These are phyloP conservation scores for Eurotiales sp. DNA, from an alignment of 2,329 filamentous ascomycete genomes.

Conservation along the genomic window DNA sequence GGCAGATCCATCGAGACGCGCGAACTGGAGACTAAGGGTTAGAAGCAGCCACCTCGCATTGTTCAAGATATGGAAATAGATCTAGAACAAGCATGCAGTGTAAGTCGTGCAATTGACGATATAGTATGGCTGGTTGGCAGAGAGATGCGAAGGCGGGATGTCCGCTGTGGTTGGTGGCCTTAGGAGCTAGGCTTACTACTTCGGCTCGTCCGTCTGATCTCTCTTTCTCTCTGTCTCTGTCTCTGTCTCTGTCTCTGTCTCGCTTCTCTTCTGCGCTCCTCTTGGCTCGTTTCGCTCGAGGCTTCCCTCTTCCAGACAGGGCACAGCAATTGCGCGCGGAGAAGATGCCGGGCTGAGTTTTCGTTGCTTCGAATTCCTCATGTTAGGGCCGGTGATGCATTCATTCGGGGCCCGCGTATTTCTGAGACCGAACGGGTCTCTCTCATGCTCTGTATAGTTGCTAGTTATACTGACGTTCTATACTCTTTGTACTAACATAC, in stretches of 20 bases:
- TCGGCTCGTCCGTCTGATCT: background rate
- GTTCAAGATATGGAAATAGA: too few species aligned
- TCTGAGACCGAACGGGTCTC: conserved; percentile 30
- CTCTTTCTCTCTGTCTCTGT: background rate
- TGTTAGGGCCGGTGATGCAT: background rate
- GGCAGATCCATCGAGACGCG: background rate
- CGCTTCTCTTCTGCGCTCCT: background rate
- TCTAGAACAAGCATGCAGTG: too few species aligned
- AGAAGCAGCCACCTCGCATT: too few species aligned
- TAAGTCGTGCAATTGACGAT: too few species aligned
- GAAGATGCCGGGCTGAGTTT: background rate
- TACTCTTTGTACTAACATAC: too few species aligned
- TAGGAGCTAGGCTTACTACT: conserved; percentile 9
- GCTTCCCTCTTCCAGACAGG: background rate
- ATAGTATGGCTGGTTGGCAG: too few species aligned
- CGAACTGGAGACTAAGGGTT: background rate
- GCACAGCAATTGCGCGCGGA: too few species aligned
- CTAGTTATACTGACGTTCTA: too few species aligned
- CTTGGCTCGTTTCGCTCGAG: too few species aligned
- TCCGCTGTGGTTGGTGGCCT: too few species aligned
- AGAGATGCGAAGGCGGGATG: too few species aligned
- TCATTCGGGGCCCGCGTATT: conserved; percentile 26
- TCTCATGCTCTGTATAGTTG: too few species aligned
- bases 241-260: background rate
- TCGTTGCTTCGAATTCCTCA: background rate